Base-by-base conservation (phyloP, 805 yeast species). In the Isabelozyma rhagii region DNA sequence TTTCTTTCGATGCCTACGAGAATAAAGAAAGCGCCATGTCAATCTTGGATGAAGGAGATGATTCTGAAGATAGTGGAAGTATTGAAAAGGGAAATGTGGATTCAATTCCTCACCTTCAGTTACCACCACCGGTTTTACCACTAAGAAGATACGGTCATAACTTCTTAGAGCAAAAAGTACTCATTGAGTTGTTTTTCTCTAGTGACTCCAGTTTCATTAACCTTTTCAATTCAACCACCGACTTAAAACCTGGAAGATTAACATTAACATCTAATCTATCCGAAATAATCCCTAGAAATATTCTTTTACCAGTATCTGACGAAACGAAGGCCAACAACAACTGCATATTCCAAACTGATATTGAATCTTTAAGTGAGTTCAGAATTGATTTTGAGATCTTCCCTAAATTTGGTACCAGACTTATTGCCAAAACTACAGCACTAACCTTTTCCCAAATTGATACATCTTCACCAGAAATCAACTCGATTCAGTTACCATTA, bases 41-140 rank as follows among this genome's bases (percentile, higher is more conserved):
- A 1, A 68, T 69, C 11, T 54, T 64, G 25, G 66, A 57, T 18
- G 69, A 60, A 2, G 55, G 59, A 50, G 51, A 67, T 34, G 74
- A 71, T 46, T 69, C 72, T 34, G 78, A 73, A 51, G 75, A 74
- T 50, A 68, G 73, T 47, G 74, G 66, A 4, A 65, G 62, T 34
- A 44, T 59, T 7, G 69, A 63, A 10, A 69, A 66, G 45, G 67
- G 44, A 21, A 75, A 72, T 39, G 71, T 81, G 7, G 96, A 90
- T 55, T 78, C 83, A 14, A 93, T 94, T 47, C 98, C 99, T 0
- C 97, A 90, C 59, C 78, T 94, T 45, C 82, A 91, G 18, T 75
- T 94, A 50, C 99, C 99, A 0, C 99, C 99, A 1, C 99, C 99
- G 3, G 89, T 94, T 47, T 83, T 94, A 46, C 99, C 99, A 0